Percentiles rank a stretch among this genome's conserved stretches.
Conservation (phyloP, 306 rosid genomes). For the Corylus avellana region DNA sequence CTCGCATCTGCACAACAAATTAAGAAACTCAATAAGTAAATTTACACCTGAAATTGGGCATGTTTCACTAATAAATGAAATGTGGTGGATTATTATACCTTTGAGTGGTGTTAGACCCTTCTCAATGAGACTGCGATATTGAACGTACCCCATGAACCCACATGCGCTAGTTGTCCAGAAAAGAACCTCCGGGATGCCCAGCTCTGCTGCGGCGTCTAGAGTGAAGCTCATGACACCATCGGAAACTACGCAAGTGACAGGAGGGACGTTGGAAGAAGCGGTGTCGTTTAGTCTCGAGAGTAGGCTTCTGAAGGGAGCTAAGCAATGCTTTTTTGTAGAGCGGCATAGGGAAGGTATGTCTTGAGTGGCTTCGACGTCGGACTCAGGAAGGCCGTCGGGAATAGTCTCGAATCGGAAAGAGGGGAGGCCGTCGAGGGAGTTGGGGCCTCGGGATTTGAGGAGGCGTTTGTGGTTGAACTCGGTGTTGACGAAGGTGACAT, state of each 20-base stretch:
- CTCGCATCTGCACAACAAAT: constrained; percentile 45
- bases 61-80: too few species aligned
- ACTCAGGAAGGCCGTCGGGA: constrained; percentile 63
- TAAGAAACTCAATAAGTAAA: neutral
- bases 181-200: constrained; percentile 43
- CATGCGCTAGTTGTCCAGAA: constrained; percentile 58
- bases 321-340: constrained; percentile 38
- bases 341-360: constrained; percentile 37
- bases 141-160: constrained; percentile 46
- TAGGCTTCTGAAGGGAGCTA: constrained; percentile 43
- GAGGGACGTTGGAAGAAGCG: constrained; percentile 30
- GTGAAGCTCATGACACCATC: constrained; percentile 55
- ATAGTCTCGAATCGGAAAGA: constrained; percentile 40
- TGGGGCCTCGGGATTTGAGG: constrained; percentile 36
- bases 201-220: constrained; percentile 43
- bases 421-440: constrained; percentile 25
- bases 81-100: constrained; percentile 32
- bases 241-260: constrained; percentile 45
- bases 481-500: constrained; percentile 40
- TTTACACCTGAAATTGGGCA: too few species aligned
- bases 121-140: constrained; percentile 21
- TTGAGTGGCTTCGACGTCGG: constrained; percentile 48
- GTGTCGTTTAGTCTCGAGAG: constrained; percentile 33
- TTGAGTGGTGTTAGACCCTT: constrained; percentile 50
- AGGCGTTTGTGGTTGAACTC: constrained; percentile 44